Evolutionary conservation across 495 filamentous ascomycete species (phyloP).

Genomic region (Cryomyces minteri): DNA sequence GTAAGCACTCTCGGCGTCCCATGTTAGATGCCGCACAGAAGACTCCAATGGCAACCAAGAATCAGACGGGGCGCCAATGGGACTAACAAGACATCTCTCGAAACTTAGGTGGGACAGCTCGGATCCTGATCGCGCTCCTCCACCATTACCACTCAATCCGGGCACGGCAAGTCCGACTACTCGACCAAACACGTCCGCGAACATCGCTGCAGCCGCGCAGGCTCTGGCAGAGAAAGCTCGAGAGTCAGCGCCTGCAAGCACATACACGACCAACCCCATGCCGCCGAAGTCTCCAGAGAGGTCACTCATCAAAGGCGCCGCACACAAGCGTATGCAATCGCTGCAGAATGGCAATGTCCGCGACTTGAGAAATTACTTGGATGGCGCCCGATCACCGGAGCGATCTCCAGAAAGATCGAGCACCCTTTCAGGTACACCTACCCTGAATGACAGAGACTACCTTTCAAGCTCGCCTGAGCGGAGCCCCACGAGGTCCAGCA

Average conservation of each 20-base stretch:
- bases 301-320: constrained; percentile 48
- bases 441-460: constrained; percentile 26
- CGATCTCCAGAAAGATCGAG: constrained; percentile 35
- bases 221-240: constrained; percentile 66
- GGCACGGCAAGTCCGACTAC: constrained; percentile 47
- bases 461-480: constrained; percentile 26
- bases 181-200: constrained; percentile 54
- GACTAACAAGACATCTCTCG: constrained; percentile 8
- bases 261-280: constrained; percentile 53
- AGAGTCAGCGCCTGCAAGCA: constrained; percentile 34
- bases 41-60: constrained; percentile 4
- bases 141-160: constrained; percentile 84
- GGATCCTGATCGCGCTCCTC: constrained; percentile 84
- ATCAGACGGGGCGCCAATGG: background rate
- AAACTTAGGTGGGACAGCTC: constrained; percentile 90
- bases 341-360: constrained; percentile 51
- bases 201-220: constrained; percentile 66
- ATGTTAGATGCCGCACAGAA: constrained; percentile 14
- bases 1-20: constrained; percentile 21
- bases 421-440: constrained; percentile 13
- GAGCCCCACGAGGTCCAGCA: constrained; percentile 23
- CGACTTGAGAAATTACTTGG: constrained; percentile 60
- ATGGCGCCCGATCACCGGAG: constrained; percentile 33
- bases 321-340: constrained; percentile 79
- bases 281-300: constrained; percentile 58